Evolutionary conservation across 2,329 filamentous ascomycete genomes (phyloP), one percentile per base, ranked within the genome.

Genomic region (Penicillium verrucosum): DNA sequence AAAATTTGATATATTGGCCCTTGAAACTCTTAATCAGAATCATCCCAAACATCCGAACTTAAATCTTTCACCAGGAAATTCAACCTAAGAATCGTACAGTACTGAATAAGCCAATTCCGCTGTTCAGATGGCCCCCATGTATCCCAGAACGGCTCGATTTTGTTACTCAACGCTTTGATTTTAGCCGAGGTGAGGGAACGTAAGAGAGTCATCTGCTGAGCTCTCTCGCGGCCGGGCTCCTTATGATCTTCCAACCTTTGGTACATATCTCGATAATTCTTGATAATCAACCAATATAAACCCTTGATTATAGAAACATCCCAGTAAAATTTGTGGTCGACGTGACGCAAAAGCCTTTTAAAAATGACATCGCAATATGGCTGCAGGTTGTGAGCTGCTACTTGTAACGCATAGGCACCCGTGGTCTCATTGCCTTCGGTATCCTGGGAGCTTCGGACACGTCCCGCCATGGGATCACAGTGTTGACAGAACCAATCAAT

Each of bases 401-500:
- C 23, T 43, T 51, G 38, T 32, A 51, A 43, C n/a, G 38, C 49
- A 23, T 51, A 51, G 9, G 49, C 49, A 5, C 14, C 9, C 7
- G 29, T 7, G 16, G n/a, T 51, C 14, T 32, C 37, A 11, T 43
- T 21, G 2, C 12, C 27, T 18, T 32, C 27, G 4, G 11, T 18
- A 16, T 16, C 16, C 29, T 18, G 12, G 4, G 29, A 41, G 16
- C 12, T n/a, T 9, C 18, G 38, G 18, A 30, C 7, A 11, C 43
- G n/a, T 18, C 43, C 43, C 12, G 29, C 49, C 29, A 51, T 51
- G 14, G 49, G 49, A 27, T 51, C 49, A 25, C 38, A 43, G 49
- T 51, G 30, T 18, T 53, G 30, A 37, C 42, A 53, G 25, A 53
- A 34, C 50, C 50, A 53, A 21, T 53, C 42, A 16, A 53, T 53